Conservation (phyloP, 768 basidiomycete species). For the Cyclocybe aegerita region DNA sequence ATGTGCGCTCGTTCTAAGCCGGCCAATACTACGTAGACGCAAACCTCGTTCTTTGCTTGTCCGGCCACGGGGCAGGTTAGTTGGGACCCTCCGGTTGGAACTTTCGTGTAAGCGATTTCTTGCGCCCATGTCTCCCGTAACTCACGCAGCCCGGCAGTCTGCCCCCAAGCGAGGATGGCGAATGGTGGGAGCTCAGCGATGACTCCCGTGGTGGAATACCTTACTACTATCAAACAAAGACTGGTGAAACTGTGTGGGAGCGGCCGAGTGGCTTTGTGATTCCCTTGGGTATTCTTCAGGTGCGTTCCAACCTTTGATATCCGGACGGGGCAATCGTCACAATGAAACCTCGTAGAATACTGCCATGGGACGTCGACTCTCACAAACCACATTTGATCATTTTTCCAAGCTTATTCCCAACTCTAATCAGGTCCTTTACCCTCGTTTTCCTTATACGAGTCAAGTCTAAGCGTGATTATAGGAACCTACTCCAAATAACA, state of each 20-base stretch:
- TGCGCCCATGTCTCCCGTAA: slow-evolving; percentile 14
- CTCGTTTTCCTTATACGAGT: not conserved
- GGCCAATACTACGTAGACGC: slow-evolving; percentile 34
- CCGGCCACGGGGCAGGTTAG: slow-evolving; percentile 90
- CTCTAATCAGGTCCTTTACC: slow-evolving; percentile 21
- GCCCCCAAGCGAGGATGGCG: slow-evolving; percentile 80
- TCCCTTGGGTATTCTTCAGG: slow-evolving; percentile 86
- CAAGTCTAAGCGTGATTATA: not conserved
- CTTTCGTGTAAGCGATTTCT: slow-evolving; percentile 68
- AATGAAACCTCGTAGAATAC: slow-evolving; percentile 51
- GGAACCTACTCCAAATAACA: slow-evolving; percentile 3
- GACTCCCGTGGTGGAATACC: slow-evolving; percentile 79
- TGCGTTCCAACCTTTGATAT: slow-evolving; percentile 24
- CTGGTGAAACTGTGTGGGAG: slow-evolving; percentile 91
- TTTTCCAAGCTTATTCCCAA: slow-evolving; percentile 36
- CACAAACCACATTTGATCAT: slow-evolving; percentile 48
- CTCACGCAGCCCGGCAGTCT: slow-evolving; percentile 45
- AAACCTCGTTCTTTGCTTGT: slow-evolving; percentile 85
- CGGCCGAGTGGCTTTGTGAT: slow-evolving; percentile 89
- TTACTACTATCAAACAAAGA: slow-evolving; percentile 94
- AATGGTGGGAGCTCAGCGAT: slow-evolving; percentile 96
- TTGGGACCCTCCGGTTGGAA: slow-evolving; percentile 90
- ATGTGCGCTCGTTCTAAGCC: slow-evolving; percentile 1
- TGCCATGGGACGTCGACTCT: slow-evolving; percentile 68
- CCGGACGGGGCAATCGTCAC: slow-evolving; percentile 1